Evolutionary conservation across 192 early-diverging fungal genomes (phyloP), one percentile per base, ranked within the genome.

Genomic region (Piromyces sp.): DNA sequence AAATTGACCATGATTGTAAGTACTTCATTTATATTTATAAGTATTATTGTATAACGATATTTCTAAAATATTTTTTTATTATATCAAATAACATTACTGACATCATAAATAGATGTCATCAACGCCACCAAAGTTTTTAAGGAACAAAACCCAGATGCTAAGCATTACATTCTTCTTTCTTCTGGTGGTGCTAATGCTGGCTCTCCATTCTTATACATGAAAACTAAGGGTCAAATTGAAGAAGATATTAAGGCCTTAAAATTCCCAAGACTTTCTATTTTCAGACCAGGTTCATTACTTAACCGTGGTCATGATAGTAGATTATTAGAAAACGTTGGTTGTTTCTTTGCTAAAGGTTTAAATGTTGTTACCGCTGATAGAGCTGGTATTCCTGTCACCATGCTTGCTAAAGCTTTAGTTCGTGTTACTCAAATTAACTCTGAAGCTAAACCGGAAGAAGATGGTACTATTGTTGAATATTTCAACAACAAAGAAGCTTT

Each of bases 201-300:
- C 80, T 93, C 93, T 11, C 82, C 81, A 38, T 89, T 94, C 30
- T 84, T 96, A 51, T 96, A 95, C 82, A 82, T 85, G 29, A 88
- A 87, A 82, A 89, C 90, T n/a, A 96, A 96, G 86, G 93, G 93
- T 79, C 86, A 94, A 85, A 93, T 92, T 1, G 93, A 96, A 83
- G 84, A 92, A 19, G 89, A 88, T 30, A 81, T 96, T 30, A 84
- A 84, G 68, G 84, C 86, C 42, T 84, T 91, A 83, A 90, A 90
- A 1, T 95, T 96, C 82, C 85, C 88, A 58, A 87, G 87, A 29
- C 88, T 90, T 7, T 87, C 88, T 12, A 89, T 95, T 38, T 92
- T 94, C 82, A 89, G 87, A 11, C 94, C 94, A 19, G 86, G 83
- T 0, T 84, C 51, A 11, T 68, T 68, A 68, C 51, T 68, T 68